Percentiles rank a stretch among this genome's conserved stretches.
Conservation (phyloP, 78 protist genomes). For the Paratrimastix pyriformis region DNA sequence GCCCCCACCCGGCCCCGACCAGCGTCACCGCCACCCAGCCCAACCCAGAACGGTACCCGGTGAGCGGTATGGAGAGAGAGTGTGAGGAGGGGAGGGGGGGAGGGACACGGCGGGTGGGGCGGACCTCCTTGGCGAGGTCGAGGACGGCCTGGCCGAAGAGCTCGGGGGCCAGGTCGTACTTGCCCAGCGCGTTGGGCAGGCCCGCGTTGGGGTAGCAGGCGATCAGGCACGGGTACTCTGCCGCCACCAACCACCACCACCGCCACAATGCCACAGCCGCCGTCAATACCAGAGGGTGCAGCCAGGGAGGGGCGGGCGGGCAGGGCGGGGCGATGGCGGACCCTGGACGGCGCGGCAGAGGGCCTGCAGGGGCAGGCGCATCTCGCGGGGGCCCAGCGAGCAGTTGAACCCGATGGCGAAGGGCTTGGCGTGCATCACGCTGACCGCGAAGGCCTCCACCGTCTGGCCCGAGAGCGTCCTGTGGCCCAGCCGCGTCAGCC, state of each 20-base stretch:
- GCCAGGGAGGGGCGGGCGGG: no score
- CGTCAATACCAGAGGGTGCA: no score
- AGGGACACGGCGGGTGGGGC: background rate
- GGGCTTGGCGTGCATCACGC: constrained; percentile 32
- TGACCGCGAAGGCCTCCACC: background rate
- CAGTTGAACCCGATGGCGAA: constrained; percentile 87
- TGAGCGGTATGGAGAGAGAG: no score
- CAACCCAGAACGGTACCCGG: no score
- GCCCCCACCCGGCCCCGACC: no score
- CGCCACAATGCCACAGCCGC: no score
- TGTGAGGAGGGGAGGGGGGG: background rate
- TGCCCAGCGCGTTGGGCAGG: constrained; percentile 90
- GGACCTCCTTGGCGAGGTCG: constrained; percentile 80
- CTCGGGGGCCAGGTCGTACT: constrained; percentile 83
- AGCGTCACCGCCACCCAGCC: no score
- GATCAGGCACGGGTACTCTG: constrained; percentile 15
- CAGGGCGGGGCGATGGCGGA: no score
- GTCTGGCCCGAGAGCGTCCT: no score
- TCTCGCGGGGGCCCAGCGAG: constrained; percentile 86
- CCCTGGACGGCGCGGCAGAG: no score
- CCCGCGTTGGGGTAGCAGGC: constrained; percentile 86
- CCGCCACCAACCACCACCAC: no score
- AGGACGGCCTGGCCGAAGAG: constrained; percentile 45
- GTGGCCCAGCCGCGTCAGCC: constrained; percentile 9
- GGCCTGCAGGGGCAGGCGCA: constrained; percentile 64